Percentiles rank a stretch among this genome's conserved stretches.
phyloP scores from a whole-genome alignment of 2,329 filamentous ascomycete species.

The Cladosporium sp. region DNA sequence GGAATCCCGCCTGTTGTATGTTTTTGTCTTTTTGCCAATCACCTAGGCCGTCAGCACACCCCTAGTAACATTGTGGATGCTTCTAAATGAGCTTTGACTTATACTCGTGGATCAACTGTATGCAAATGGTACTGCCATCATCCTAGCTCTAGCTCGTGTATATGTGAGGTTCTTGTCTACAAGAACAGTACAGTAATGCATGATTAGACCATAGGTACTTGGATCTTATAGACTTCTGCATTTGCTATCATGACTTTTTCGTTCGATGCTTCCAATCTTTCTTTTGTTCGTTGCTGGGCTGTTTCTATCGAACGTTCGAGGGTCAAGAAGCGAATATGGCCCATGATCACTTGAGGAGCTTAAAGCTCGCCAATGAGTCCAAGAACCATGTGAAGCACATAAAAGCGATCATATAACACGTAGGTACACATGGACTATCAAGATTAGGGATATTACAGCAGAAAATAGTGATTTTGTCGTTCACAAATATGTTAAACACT shows the following conservation, averaged over 20 bases:
- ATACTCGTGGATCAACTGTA: not conserved
- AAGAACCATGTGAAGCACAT: not conserved
- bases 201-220: too few species aligned
- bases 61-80: not conserved
- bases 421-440: not conserved
- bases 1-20: too few species aligned
- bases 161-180: not conserved
- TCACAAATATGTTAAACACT: not conserved
- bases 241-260: not conserved
- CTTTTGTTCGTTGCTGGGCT: not conserved
- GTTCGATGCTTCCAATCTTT: not conserved
- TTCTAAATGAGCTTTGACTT: not conserved
- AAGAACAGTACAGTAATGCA: not conserved
- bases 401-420: not conserved
- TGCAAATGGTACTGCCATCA: not conserved
- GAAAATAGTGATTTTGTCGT: not conserved
- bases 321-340: not conserved
- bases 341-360: not conserved
- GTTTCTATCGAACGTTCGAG: not conserved
- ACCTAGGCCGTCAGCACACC: too few species aligned
- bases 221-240: not conserved
- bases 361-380: not conserved
- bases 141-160: not conserved
- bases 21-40: too few species aligned
- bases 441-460: not conserved